Base-by-base conservation (phyloP, 257 asterid species). In the Plantago ovata region DNA sequence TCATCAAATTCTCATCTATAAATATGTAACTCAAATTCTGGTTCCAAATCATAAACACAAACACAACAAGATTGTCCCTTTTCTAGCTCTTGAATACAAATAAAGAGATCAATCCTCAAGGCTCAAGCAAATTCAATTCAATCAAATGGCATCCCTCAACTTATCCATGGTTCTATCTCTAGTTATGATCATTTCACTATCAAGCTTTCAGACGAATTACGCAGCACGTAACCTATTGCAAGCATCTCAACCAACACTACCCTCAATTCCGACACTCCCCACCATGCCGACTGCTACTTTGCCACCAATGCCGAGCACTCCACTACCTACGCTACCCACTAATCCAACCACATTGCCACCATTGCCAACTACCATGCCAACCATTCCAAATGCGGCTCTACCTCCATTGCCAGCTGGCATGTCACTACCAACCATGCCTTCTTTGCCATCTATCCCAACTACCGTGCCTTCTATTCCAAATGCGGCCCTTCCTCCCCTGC, bases 401-500 rank as follows among this genome's bases (percentile, higher is more conserved):
- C 64, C 71, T 20, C 75, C 74, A 16, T 19, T 68, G n/a, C 68
- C 67, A 4, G 52, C 62, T 10, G 38, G 68, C 15, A 42, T 42
- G 47, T 65, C 75, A 13, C 32, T 69, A 14, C 69, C 69, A 2
- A 41, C 64, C 8, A 39, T 55, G 58, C 64, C 65, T 4, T 46
- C 44, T 5, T 40, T 58, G 7, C 64, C 58, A 19, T 21, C 69
- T 13, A 49, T 64, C 33, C 63, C 79, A 4, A 28, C 68, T 1
- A n/a, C 69, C 4, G 55, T 72, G 53, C 69, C 72, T 53, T 51
- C 65, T 15, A 13, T 66, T 18, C 77, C 77, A 6, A 66, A 72
- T 13, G 69, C 41, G 18, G 61, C 65, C 0, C 22, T 71, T 28
- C 64, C 71, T 20, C 75, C 74, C 14, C 21, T 68, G n/a, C 68